Percentiles rank a stretch among this genome's conserved stretches.
phyloP scores from a whole-genome alignment of 169 alveolate species.

The Miamiensis avidus region DNA sequence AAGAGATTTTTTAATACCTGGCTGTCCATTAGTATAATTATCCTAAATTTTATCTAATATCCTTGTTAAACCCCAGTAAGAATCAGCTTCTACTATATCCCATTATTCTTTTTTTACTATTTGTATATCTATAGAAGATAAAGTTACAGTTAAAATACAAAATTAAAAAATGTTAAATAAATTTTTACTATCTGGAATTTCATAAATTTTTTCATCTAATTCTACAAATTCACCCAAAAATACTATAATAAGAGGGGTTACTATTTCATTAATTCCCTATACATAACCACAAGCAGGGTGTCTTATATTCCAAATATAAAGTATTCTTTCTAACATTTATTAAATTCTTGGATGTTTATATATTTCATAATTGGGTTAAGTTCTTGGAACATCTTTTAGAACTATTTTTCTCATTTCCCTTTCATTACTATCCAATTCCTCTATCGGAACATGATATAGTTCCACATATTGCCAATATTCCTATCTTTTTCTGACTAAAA shows the following conservation, averaged over 20 bases:
- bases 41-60: slow-evolving; percentile 73
- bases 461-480: slow-evolving; percentile 34
- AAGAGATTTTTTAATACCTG: slow-evolving; percentile 71
- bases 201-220: slow-evolving; percentile 18
- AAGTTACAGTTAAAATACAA: too few relatives aligned
- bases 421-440: slow-evolving; percentile 37
- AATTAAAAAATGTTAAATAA: not conserved
- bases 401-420: slow-evolving; percentile 56
- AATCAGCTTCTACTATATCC: slow-evolving; percentile 52
- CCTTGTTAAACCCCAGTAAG: slow-evolving; percentile 70
- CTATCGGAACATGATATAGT: slow-evolving; percentile 18
- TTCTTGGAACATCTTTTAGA: slow-evolving; percentile 76
- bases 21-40: slow-evolving; percentile 73
- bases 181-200: slow-evolving; percentile 8
- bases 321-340: slow-evolving; percentile 61
- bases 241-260: slow-evolving; percentile 67
- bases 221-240: slow-evolving; percentile 48
- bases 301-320: slow-evolving; percentile 71
- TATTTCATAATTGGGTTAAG: slow-evolving; percentile 63
- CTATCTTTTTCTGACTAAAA: slow-evolving; percentile 30
- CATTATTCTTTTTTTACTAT: slow-evolving; percentile 5
- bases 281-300: slow-evolving; percentile 81
- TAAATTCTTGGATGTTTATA: slow-evolving; percentile 52
- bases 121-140: not conserved
- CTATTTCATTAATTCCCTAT: slow-evolving; percentile 82